Percentiles rank a stretch among this genome's conserved stretches.
Conservation (phyloP, 208 protist species). For the Balamuthia mandrillaris region DNA sequence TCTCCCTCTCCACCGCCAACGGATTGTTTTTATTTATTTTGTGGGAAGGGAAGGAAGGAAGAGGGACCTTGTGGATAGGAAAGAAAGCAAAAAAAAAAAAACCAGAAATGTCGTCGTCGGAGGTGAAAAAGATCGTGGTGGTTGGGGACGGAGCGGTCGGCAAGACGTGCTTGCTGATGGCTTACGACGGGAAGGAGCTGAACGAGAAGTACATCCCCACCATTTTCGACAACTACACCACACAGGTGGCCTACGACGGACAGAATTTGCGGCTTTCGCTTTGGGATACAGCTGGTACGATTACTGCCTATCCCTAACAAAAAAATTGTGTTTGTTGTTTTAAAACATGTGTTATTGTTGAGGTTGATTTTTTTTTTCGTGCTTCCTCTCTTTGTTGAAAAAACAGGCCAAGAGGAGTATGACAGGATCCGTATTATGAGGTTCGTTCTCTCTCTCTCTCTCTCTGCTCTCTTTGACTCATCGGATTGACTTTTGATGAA, state of each 20-base stretch:
- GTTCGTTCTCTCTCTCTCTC: not conserved
- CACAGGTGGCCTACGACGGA: not conserved
- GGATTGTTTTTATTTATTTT: too few species aligned
- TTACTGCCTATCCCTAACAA: not conserved
- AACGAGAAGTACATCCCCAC: not conserved
- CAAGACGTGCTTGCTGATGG: conserved; percentile 23
- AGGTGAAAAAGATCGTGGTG: too few species aligned
- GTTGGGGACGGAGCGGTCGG: conserved; percentile 17
- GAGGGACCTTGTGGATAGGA: too few species aligned
- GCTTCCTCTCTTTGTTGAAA: not conserved
- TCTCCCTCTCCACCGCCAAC: too few species aligned
- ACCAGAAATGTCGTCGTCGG: too few species aligned
- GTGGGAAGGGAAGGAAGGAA: too few species aligned
- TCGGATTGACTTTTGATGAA: not conserved
- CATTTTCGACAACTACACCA: conserved; percentile 28
- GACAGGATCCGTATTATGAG: conserved; percentile 32
- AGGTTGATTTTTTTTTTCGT: not conserved
- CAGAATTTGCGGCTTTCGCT: not conserved
- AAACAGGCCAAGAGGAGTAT: conserved; percentile 23
- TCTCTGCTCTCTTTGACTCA: not conserved
- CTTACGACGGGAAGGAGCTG: conserved; percentile 3
- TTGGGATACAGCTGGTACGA: conserved; percentile 15
- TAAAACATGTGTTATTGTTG: not conserved
- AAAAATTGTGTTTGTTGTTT: not conserved
- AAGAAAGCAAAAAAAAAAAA: too few species aligned